Evolutionary conservation across 2,329 filamentous ascomycete species (phyloP).

Genomic region (Sporothrix inflata): DNA sequence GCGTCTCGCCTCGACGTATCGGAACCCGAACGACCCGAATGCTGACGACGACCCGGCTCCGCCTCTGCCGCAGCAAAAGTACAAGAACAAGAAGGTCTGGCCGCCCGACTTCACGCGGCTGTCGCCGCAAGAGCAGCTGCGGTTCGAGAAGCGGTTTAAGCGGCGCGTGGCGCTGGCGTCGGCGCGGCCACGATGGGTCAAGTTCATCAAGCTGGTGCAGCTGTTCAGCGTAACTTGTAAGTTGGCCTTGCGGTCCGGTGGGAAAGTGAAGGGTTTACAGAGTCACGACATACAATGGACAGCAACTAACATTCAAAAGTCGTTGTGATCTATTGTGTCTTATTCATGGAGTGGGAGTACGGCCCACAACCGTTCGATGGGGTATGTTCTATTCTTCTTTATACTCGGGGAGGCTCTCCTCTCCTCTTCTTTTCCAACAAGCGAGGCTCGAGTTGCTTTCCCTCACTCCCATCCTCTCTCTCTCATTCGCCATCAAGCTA

Average conservation of each 20-base stretch:
- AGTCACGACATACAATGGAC: too few species aligned
- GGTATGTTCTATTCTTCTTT: conserved; percentile 20
- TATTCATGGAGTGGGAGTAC: conserved; percentile 64
- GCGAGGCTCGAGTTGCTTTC: background rate
- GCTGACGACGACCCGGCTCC: background rate
- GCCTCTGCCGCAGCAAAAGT: conserved; percentile 37
- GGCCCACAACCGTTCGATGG: conserved; percentile 53
- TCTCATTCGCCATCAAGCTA: background rate
- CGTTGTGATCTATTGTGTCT: conserved; percentile 58
- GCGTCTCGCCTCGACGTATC: background rate
- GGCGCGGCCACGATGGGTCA: conserved; percentile 66
- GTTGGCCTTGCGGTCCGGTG: conserved; percentile 34
- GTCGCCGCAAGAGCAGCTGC: conserved; percentile 72
- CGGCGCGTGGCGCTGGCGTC: conserved; percentile 66
- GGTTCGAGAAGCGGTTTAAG: conserved; percentile 78
- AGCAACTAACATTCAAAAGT: conserved; percentile 42
- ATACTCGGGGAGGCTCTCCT: background rate
- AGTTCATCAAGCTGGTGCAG: conserved; percentile 67
- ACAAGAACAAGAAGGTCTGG: conserved; percentile 73
- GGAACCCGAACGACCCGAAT: conserved; percentile 9
- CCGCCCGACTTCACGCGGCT: conserved; percentile 75
- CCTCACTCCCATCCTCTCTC: too few species aligned
- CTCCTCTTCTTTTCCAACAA: background rate
- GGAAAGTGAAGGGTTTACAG: background rate
- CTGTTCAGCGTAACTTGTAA: conserved; percentile 60